Evolutionary conservation across 805 yeast species (phyloP).

Genomic region (Saccharomycopsis javanensis): DNA sequence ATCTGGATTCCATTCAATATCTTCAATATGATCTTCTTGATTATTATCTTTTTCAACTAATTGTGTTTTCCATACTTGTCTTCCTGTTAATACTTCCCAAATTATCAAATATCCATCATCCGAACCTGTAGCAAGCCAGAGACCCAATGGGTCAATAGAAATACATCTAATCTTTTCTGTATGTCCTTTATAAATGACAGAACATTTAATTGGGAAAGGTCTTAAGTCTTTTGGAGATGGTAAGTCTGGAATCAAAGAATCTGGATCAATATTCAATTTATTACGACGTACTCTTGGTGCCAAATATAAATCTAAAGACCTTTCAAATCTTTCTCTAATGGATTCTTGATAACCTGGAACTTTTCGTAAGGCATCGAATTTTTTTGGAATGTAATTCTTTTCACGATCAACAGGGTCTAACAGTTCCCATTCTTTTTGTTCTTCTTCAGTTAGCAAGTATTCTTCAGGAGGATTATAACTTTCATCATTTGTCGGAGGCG

Average conservation of each 20-base stretch:
- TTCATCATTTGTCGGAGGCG: constrained; percentile 96
- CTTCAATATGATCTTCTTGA: constrained; percentile 72
- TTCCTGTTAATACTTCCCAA: constrained; percentile 96
- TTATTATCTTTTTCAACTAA: constrained; percentile 40
- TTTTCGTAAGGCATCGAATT: constrained; percentile 69
- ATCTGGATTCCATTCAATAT: constrained; percentile 86
- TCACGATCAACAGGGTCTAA: constrained; percentile 71
- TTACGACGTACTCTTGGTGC: constrained; percentile 94
- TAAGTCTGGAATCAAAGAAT: constrained; percentile 86
- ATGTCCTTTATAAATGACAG: constrained; percentile 81
- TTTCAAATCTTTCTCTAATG: constrained; percentile 85
- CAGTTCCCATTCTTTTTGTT: constrained; percentile 58
- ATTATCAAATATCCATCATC: constrained; percentile 92
- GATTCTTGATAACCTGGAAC: constrained; percentile 89
- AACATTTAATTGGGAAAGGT: constrained; percentile 90
- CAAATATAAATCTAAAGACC: constrained; percentile 84
- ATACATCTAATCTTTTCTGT: constrained; percentile 70
- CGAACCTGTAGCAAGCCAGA: constrained; percentile 95
- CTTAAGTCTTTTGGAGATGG: constrained; percentile 95
- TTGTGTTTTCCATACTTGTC: constrained; percentile 71
- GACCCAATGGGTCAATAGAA: constrained; percentile 79
- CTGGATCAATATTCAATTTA: constrained; percentile 91
- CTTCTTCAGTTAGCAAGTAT: constrained; percentile 74
- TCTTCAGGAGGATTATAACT: constrained; percentile 97
- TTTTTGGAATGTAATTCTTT: constrained; percentile 70